phyloP scores from a whole-genome alignment of 257 asterid genomes.

The Ophiorrhiza pumila region DNA sequence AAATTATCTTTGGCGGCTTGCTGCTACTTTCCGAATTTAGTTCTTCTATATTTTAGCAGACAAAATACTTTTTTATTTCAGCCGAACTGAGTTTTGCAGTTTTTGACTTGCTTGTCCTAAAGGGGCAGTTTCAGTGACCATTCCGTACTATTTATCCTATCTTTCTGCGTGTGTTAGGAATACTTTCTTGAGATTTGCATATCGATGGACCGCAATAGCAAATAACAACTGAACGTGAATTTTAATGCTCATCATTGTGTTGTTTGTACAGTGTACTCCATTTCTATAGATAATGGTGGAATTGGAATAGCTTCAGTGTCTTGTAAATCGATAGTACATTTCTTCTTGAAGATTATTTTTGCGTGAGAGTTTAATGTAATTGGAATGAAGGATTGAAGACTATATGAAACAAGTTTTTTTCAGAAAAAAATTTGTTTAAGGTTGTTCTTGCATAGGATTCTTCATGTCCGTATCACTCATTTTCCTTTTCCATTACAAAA shows the following conservation, averaged over 20 bases:
- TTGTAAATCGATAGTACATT: not conserved
- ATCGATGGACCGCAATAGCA: too few species aligned
- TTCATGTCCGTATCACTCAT: conserved; percentile 15
- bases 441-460: conserved; percentile 69
- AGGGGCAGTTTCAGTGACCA: not conserved
- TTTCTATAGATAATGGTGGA: not conserved
- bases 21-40: not conserved
- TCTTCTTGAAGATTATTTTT: not conserved
- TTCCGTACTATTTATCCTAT: not conserved
- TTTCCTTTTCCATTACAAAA: conserved; percentile 16
- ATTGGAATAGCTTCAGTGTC: not conserved
- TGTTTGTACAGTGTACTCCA: not conserved
- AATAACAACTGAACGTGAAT: not conserved
- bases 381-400: not conserved
- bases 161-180: too few species aligned
- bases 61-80: not conserved
- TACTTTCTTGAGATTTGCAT: not conserved
- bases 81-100: not conserved
- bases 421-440: conserved; percentile 11
- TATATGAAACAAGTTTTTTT: not conserved
- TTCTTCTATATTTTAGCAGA: not conserved
- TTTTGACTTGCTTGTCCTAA: not conserved
- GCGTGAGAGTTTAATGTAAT: not conserved
- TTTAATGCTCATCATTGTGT: not conserved
- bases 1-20: not conserved